Conservation (phyloP, 495 filamentous ascomycete genomes). For the Terfezia boudieri region DNA sequence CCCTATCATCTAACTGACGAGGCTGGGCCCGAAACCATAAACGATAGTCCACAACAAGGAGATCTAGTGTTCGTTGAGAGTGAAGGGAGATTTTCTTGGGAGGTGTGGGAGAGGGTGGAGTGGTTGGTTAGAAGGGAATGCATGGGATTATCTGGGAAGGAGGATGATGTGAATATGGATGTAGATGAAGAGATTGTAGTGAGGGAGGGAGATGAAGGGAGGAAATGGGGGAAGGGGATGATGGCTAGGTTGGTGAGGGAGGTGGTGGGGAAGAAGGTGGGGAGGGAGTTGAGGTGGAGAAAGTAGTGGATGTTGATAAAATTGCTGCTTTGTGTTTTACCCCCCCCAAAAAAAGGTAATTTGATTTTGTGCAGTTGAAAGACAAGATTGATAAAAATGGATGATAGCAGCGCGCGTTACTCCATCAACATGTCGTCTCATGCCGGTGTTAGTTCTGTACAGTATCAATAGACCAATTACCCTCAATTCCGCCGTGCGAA, state of each 20-base stretch:
- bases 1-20: not conserved
- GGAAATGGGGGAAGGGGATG: not conserved
- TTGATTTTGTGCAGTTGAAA: too few species aligned
- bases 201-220: slow-evolving; percentile 12
- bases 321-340: too few species aligned
- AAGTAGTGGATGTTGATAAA: not conserved
- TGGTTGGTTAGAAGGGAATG: slow-evolving; percentile 42
- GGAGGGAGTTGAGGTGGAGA: slow-evolving; percentile 38
- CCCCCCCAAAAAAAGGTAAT: too few species aligned
- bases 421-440: too few species aligned
- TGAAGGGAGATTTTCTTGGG: slow-evolving; percentile 52
- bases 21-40: slow-evolving; percentile 8
- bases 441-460: too few species aligned
- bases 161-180: slow-evolving; percentile 23
- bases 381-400: too few species aligned
- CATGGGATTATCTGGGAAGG: slow-evolving; percentile 24
- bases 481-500: too few species aligned
- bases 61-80: slow-evolving; percentile 57
- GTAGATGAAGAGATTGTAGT: slow-evolving; percentile 12
- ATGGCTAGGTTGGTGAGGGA: slow-evolving; percentile 41
- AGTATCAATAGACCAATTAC: too few species aligned
- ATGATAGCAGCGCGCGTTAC: too few species aligned
- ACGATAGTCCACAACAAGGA: not conserved
- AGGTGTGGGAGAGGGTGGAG: slow-evolving; percentile 53
- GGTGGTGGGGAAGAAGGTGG: slow-evolving; percentile 36